Evolutionary conservation across 352 stramenopile genomes (phyloP).

Genomic region (Pilasporangium apinafurcum): DNA sequence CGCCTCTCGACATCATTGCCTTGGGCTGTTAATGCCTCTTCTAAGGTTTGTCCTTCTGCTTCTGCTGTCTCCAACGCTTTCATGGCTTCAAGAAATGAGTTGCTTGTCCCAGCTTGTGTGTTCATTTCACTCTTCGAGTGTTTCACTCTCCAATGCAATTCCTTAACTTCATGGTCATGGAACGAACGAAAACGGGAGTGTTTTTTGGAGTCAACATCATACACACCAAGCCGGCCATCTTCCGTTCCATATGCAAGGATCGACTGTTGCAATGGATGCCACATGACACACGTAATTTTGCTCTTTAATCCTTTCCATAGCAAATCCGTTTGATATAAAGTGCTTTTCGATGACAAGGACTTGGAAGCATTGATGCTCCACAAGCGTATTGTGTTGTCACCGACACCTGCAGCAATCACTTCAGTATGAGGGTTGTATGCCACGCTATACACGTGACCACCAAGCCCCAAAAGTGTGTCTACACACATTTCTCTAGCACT

Average conservation of each 20-base stretch:
- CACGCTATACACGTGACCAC: conserved; percentile 58
- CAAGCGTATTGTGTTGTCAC: conserved; percentile 72
- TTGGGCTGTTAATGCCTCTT: conserved; percentile 37
- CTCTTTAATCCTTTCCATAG: conserved; percentile 78
- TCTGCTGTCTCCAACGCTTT: conserved; percentile 46
- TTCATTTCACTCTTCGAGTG: neutral
- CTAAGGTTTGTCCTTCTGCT: conserved; percentile 30
- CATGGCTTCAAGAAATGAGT: conserved; percentile 38
- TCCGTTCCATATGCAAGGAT: conserved; percentile 68
- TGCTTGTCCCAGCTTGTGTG: neutral
- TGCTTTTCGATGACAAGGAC: conserved; percentile 6
- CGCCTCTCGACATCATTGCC: conserved; percentile 6
- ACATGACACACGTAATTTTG: conserved; percentile 62
- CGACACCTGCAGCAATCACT: conserved; percentile 42
- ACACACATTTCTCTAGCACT: conserved; percentile 18
- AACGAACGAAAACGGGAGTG: conserved; percentile 37
- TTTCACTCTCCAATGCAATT: conserved; percentile 37
- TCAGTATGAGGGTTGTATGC: conserved; percentile 18
- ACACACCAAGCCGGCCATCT: conserved; percentile 54
- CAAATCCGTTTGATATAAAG: conserved; percentile 29
- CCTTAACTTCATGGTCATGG: conserved; percentile 29
- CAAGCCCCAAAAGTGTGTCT: conserved; percentile 41
- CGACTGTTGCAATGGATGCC: conserved; percentile 46
- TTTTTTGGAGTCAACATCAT: conserved; percentile 48
- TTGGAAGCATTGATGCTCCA: conserved; percentile 25